Base-by-base conservation (phyloP, 805 yeast genomes). In the Starmerella vitae region DNA sequence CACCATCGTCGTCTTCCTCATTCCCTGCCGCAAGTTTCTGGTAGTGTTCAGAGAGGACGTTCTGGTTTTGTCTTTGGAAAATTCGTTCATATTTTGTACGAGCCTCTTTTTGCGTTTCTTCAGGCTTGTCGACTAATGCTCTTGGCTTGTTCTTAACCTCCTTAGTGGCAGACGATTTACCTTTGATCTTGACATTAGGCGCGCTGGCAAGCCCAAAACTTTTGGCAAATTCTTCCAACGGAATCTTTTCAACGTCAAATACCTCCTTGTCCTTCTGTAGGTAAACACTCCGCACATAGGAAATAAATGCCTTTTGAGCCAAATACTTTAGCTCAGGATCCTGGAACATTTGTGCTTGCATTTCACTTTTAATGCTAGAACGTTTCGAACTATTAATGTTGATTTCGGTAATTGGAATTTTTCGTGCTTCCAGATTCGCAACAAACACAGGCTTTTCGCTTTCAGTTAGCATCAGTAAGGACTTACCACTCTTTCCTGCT, bases 181-280 rank as follows among this genome's bases (percentile, higher is more conserved):
- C 78, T 30, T 65, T 65, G 41, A 88, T 70, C 56, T 83, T 85
- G 51, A 91, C 79, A 51, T 81, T 78, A 31, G 99, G 99, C 3
- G 94, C 94, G 39, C 96, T 94, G 1, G 97, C 95, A 31, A 91
- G 68, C 8, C 99, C 99, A 34, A 86, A 60, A 3, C 94, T 80
- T 43, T 72, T 72, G 4, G 99, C 97, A 59, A 66, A 85, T 40
- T 72, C 81, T 47, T 88, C 95, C 2, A 78, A 62, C 3, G 94
- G 93, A 3, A 88, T 56, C 34, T 74, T 72, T 10, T 76, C 80
- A 29, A 85, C 68, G 48, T 79, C 73, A 62, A 91, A 91, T 10
- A 86, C 76, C 28, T 76, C 80, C 58, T 84, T 84, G 55, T 88
- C 94, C 52, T 78, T 76, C 60, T 86, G 96, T 34, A 91, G 65